Evolutionary conservation across 2,329 filamentous ascomycete genomes (phyloP).

Genomic region (Nakataea oryzae): DNA sequence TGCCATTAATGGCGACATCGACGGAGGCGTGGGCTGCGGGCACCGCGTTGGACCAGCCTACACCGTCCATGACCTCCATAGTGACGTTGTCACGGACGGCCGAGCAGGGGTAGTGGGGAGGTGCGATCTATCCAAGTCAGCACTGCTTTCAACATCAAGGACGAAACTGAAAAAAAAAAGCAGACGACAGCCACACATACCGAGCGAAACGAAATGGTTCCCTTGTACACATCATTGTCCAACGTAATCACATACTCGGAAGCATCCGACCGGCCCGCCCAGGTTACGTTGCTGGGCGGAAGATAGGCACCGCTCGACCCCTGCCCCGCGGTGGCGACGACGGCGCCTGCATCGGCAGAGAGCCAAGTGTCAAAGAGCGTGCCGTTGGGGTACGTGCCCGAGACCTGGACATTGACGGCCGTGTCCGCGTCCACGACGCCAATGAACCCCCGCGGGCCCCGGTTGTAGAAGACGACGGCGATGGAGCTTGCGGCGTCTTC

Average conservation of each 20-base stretch:
- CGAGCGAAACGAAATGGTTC: too few relatives aligned
- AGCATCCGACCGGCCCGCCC: too few relatives aligned
- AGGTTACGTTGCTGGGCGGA: too few relatives aligned
- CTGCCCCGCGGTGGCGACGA: not conserved
- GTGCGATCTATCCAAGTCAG: too few relatives aligned
- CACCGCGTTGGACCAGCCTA: slow-evolving; percentile 21
- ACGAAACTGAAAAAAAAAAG: too few relatives aligned
- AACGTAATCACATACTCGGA: too few relatives aligned
- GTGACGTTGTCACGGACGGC: slow-evolving; percentile 16
- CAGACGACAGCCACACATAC: too few relatives aligned
- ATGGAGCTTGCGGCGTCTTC: slow-evolving; percentile 3
- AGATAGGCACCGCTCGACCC: slow-evolving; percentile 18
- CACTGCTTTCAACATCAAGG: too few relatives aligned
- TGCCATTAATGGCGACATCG: slow-evolving; percentile 23
- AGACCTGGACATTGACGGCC: not conserved
- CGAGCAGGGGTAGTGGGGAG: too few relatives aligned
- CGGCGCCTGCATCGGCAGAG: slow-evolving; percentile 1
- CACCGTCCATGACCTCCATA: slow-evolving; percentile 28
- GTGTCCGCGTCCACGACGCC: not conserved
- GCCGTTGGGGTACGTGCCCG: slow-evolving; percentile 7
- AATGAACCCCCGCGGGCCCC: slow-evolving; percentile 7
- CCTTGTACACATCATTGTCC: too few relatives aligned
- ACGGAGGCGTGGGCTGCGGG: slow-evolving; percentile 15
- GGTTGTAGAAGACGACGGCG: slow-evolving; percentile 8
- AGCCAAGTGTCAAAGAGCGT: not conserved